phyloP scores from a whole-genome alignment of 192 early-diverging fungal genomes.

The Linderina pennispora region DNA sequence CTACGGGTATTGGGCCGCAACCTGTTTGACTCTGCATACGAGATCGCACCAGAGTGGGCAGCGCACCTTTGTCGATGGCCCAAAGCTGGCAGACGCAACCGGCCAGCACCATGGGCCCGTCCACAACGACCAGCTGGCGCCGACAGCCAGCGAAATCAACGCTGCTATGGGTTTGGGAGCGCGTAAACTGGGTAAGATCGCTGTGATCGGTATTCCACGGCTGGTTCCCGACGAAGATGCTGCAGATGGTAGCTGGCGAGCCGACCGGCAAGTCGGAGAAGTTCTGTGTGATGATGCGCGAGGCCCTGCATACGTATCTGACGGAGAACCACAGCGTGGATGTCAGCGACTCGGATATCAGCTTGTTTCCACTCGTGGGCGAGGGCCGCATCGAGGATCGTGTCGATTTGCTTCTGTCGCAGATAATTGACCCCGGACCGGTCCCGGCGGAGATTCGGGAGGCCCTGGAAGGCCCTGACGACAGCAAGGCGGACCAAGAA shows the following conservation, averaged over 20 bases:
- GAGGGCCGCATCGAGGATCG: conserved; percentile 89
- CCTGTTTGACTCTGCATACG: conserved; percentile 13
- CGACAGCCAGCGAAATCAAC: conserved; percentile 9
- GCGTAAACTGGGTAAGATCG: conserved; percentile 43
- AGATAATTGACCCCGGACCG: conserved; percentile 49
- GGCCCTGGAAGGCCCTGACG: too few species aligned
- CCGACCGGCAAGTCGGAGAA: conserved; percentile 87
- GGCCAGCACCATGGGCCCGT: conserved; percentile 6
- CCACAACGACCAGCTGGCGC: neutral
- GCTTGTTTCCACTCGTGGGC: conserved; percentile 79
- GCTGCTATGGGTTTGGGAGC: conserved; percentile 20
- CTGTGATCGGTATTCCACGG: conserved; percentile 87
- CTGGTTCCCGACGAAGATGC: conserved; percentile 76
- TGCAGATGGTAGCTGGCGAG: conserved; percentile 76
- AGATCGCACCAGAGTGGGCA: conserved; percentile 40
- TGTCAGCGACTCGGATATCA: conserved; percentile 48
- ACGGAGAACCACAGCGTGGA: conserved; percentile 45
- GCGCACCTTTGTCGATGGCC: conserved; percentile 14
- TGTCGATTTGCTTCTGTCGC: conserved; percentile 73
- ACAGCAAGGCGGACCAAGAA: too few species aligned
- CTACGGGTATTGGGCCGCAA: conserved; percentile 15
- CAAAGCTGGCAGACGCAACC: conserved; percentile 13
- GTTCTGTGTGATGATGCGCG: conserved; percentile 86
- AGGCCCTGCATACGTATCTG: conserved; percentile 56
- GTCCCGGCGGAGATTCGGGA: too few species aligned